Conservation (phyloP, 2,329 filamentous ascomycete genomes). For the Aspergillus thermomutatus region DNA sequence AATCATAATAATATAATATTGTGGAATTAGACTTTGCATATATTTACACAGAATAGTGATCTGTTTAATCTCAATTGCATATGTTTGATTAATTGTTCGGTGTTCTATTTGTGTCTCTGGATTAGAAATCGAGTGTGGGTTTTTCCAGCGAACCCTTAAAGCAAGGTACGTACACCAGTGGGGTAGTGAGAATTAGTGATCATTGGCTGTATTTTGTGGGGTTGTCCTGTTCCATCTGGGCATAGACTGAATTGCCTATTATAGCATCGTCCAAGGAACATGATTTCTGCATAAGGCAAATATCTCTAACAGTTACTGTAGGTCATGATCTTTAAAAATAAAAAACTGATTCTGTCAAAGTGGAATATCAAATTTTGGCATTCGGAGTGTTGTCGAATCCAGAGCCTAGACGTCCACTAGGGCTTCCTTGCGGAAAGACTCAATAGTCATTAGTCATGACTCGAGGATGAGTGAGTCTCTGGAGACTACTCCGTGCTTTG, state of each 20-base stretch:
- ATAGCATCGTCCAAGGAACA: not conserved
- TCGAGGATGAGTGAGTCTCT: not conserved
- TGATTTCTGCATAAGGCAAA: not conserved
- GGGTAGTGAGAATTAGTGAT: not conserved
- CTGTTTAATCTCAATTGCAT: too few relatives aligned
- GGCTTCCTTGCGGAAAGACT: not conserved
- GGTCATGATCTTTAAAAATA: not conserved
- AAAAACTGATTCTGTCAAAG: not conserved
- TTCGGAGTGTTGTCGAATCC: not conserved
- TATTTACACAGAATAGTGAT: not conserved
- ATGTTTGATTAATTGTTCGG: too few relatives aligned
- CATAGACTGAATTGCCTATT: not conserved
- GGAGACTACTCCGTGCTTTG: not conserved
- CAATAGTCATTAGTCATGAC: not conserved
- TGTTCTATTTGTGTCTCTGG: not conserved
- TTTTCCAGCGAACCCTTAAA: not conserved
- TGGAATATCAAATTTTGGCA: too few relatives aligned
- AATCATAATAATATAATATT: not conserved
- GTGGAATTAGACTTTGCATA: too few relatives aligned
- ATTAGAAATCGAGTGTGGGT: not conserved
- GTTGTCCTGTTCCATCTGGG: slow-evolving; percentile 5
- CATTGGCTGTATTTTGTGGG: slow-evolving; percentile 17
- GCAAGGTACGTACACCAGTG: not conserved
- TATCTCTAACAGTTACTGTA: not conserved
- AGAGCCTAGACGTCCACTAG: too few relatives aligned